A percentile compares a stretch with the other conserved stretches of the same genome.
Conservation (phyloP, 129 eudicot species). For the Deinandra increscens region DNA sequence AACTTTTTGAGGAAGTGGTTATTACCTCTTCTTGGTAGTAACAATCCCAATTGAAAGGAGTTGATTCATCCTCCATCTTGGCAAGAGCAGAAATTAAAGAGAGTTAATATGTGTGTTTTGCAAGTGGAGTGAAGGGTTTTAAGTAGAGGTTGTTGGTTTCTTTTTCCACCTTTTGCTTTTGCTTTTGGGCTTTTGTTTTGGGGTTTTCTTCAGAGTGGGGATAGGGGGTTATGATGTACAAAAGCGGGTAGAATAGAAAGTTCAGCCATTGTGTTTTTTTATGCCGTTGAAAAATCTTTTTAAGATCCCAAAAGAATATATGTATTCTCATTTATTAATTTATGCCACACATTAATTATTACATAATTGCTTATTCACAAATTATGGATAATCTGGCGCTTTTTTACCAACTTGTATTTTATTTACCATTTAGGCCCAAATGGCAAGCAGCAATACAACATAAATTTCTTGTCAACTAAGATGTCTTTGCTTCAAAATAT, state of each 20-base stretch:
- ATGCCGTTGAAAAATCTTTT: constrained; percentile 40
- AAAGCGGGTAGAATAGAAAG: constrained; percentile 42
- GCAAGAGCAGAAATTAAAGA: constrained; percentile 29
- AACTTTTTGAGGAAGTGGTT: not conserved
- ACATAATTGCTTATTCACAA: no score
- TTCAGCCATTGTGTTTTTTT: constrained; percentile 29
- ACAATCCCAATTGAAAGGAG: constrained; percentile 70
- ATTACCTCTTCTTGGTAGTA: constrained; percentile 81
- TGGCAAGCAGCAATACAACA: no score
- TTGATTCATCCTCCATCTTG: constrained; percentile 72
- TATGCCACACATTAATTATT: no score
- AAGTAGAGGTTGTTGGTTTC: constrained; percentile 32
- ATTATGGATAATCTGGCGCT: no score
- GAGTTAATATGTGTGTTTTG: constrained; percentile 35
- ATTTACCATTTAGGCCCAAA: no score
- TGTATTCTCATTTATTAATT: no score
- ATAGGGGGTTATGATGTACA: no score
- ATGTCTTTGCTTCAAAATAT: no score
- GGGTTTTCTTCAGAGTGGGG: constrained; percentile 33
- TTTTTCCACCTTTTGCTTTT: constrained; percentile 39
- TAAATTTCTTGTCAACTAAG: no score
- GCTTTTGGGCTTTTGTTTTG: constrained; percentile 28
- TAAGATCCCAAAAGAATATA: constrained; percentile 30
- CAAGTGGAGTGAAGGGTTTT: constrained; percentile 39
- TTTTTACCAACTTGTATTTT: no score